Evolutionary conservation across 805 yeast species (phyloP).

Genomic region (Naumovozyma baii): DNA sequence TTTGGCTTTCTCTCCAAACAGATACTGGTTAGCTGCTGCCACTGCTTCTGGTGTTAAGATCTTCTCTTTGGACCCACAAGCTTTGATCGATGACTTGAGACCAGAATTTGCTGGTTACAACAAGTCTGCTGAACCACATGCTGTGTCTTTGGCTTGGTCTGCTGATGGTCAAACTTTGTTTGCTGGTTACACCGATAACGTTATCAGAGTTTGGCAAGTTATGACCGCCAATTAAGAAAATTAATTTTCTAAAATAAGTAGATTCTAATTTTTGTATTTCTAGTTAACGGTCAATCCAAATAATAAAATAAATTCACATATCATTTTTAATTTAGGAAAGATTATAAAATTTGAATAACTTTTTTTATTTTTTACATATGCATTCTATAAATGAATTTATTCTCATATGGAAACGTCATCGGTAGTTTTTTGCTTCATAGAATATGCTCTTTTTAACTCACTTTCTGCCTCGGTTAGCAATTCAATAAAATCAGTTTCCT

Average conservation of each 20-base stretch:
- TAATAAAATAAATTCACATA: background rate
- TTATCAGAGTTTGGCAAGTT: slow-evolving; percentile 99
- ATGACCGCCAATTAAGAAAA: slow-evolving; percentile 54
- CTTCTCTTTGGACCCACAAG: slow-evolving; percentile 93
- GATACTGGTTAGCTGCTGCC: slow-evolving; percentile 99
- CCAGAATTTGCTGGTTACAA: slow-evolving; percentile 88
- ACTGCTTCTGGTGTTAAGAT: slow-evolving; percentile 96
- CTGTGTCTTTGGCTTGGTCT: slow-evolving; percentile 98
- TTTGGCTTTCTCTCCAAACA: slow-evolving; percentile 99
- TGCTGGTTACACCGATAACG: slow-evolving; percentile 99
- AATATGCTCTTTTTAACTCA: slow-evolving; percentile 43
- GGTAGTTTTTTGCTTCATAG: slow-evolving; percentile 6
- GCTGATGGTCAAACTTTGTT: slow-evolving; percentile 99
- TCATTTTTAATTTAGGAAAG: no score
- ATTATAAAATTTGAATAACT: no score
- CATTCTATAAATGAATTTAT: no score
- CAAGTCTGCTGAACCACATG: slow-evolving; percentile 95
- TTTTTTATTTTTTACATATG: no score
- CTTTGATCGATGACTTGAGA: slow-evolving; percentile 91
- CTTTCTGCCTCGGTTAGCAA: slow-evolving; percentile 54
- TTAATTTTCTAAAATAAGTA: background rate
- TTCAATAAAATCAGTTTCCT: slow-evolving; percentile 53
- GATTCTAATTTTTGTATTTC: background rate
- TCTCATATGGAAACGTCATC: no score
- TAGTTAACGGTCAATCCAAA: background rate